These are phyloP conservation scores for Leishmania aethiopica DNA, from an alignment of 208 protist species.

Conservation along the genomic window DNA sequence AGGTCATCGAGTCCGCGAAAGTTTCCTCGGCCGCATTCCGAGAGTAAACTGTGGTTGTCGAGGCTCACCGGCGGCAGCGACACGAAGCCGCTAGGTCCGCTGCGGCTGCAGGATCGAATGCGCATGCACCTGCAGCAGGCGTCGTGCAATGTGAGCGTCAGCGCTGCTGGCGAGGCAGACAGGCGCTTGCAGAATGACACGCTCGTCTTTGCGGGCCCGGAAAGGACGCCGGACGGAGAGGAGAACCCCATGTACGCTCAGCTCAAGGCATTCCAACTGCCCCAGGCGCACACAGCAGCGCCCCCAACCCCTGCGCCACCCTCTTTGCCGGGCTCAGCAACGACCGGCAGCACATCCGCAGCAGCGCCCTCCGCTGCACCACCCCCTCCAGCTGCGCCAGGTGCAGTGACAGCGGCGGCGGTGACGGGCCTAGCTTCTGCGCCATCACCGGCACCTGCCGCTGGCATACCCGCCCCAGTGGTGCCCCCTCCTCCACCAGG, in stretches of 20 bases:
- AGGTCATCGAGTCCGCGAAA: background rate
- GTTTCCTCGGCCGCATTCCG: background rate
- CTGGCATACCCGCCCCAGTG: background rate
- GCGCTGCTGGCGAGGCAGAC: background rate
- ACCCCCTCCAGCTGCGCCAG: background rate
- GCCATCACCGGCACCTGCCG: background rate
- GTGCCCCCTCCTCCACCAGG: background rate
- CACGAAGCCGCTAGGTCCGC: background rate
- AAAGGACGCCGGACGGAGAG: background rate
- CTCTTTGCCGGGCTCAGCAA: background rate
- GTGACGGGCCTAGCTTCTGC: background rate
- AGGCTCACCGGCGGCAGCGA: background rate
- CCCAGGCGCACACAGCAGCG: background rate
- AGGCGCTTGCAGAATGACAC: slow-evolving; percentile 16
- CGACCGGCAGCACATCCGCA: background rate
- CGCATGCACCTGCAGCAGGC: slow-evolving; percentile 25
- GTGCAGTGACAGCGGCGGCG: background rate
- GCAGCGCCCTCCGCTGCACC: background rate
- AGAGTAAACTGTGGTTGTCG: background rate
- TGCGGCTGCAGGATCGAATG: slow-evolving; percentile 6
- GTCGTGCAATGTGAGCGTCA: slow-evolving; percentile 6
- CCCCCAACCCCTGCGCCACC: background rate
- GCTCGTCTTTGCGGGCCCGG: slow-evolving; percentile 15
- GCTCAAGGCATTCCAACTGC: slow-evolving; percentile 12
- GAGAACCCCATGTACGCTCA: slow-evolving; percentile 19